phyloP scores from a whole-genome alignment of 768 basidiomycete species.

The Lentinus brumalis region DNA sequence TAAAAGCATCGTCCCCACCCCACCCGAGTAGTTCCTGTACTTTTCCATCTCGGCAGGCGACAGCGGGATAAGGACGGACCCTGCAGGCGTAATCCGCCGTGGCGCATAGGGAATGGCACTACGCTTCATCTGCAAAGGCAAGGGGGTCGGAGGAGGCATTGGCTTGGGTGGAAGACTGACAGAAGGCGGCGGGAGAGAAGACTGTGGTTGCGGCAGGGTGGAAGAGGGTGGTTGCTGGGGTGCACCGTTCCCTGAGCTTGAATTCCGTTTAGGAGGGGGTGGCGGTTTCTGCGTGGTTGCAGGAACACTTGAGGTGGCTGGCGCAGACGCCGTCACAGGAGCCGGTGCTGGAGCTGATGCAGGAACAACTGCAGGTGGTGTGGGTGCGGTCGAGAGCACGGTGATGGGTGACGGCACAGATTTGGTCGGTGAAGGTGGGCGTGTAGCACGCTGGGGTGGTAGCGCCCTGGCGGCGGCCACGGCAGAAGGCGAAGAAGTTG shows the following conservation, averaged over 20 bases:
- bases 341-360: slow-evolving; percentile 12
- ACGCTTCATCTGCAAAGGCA: slow-evolving; percentile 19
- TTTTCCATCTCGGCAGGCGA: slow-evolving; percentile 60
- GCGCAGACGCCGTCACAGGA: neutral
- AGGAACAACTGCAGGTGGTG: neutral
- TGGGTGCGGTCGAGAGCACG: neutral
- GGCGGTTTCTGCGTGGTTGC: slow-evolving; percentile 4
- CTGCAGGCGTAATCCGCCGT: slow-evolving; percentile 59
- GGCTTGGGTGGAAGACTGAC: slow-evolving; percentile 23
- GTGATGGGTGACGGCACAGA: slow-evolving; percentile 3
- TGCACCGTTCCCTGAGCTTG: slow-evolving; percentile 2
- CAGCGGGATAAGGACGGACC: slow-evolving; percentile 65
- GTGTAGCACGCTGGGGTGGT: slow-evolving; percentile 9
- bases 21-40: slow-evolving; percentile 54
- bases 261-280: slow-evolving; percentile 1
- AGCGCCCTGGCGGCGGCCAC: slow-evolving; percentile 11
- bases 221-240: slow-evolving; percentile 14
- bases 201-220: slow-evolving; percentile 13
- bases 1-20: slow-evolving; percentile 56
- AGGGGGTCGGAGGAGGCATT: slow-evolving; percentile 14
- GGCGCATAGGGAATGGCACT: slow-evolving; percentile 63
- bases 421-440: slow-evolving; percentile 8
- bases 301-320: slow-evolving; percentile 6
- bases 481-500: slow-evolving; percentile 19
- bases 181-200: slow-evolving; percentile 18